Percentiles rank a stretch among this genome's conserved stretches.
phyloP scores from a whole-genome alignment of 1,284 basidiomycete genomes.

The Peniophora sp. region DNA sequence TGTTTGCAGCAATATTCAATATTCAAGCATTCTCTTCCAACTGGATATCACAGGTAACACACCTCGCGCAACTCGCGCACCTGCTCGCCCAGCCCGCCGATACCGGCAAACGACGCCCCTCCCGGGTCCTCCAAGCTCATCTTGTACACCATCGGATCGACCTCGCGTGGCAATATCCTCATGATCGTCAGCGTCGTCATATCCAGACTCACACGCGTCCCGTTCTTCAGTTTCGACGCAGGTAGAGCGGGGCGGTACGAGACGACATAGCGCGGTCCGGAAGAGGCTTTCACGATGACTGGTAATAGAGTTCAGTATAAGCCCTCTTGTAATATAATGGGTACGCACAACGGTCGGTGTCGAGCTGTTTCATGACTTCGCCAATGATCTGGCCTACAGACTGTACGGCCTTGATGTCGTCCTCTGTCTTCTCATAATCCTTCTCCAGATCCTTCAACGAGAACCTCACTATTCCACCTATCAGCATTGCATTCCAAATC shows the following conservation, averaged over 20 bases:
- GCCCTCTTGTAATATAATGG: background rate
- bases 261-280: slow-evolving; percentile 98
- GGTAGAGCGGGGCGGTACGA: slow-evolving; percentile 92
- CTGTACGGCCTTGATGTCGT: slow-evolving; percentile 98
- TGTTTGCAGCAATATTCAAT: slow-evolving; percentile 19
- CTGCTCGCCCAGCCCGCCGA: slow-evolving; percentile 94
- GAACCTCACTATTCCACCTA: slow-evolving; percentile 53
- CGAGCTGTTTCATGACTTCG: slow-evolving; percentile 97
- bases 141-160: slow-evolving; percentile 98
- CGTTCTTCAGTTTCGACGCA: slow-evolving; percentile 88
- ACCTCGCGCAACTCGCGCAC: slow-evolving; percentile 95
- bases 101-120: slow-evolving; percentile 92
- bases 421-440: slow-evolving; percentile 93
- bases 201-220: slow-evolving; percentile 94
- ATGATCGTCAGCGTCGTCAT: slow-evolving; percentile 99
- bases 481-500: background rate
- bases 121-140: slow-evolving; percentile 99
- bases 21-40: background rate
- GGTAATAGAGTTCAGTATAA: slow-evolving; percentile 1
- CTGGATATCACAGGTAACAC: slow-evolving; percentile 14
- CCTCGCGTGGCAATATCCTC: slow-evolving; percentile 95
- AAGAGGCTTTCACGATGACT: slow-evolving; percentile 99
- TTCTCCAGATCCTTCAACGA: slow-evolving; percentile 84
- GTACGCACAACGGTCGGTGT: slow-evolving; percentile 90
- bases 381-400: slow-evolving; percentile 99